These are phyloP conservation scores for Arthromyces matolae DNA, from an alignment of 768 basidiomycete species.

Conservation along the genomic window DNA sequence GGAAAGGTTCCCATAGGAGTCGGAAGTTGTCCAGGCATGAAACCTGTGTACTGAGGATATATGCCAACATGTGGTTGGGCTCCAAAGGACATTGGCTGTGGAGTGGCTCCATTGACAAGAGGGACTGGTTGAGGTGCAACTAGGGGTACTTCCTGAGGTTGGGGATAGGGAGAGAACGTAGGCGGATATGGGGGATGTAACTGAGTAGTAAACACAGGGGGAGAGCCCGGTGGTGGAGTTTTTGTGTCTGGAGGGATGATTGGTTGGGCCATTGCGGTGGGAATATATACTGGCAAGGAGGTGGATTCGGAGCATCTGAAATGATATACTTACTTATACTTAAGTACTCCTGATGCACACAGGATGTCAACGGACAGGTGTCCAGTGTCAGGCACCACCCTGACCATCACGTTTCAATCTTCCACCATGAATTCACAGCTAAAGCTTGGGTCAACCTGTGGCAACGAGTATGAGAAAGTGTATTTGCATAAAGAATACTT, in stretches of 20 bases:
- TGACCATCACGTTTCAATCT: background rate
- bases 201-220: background rate
- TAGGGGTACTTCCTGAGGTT: too few relatives aligned
- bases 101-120: background rate
- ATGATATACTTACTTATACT: too few relatives aligned
- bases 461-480: too few relatives aligned
- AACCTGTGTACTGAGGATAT: background rate
- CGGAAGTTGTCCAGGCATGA: background rate
- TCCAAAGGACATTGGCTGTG: background rate
- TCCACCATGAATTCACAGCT: background rate
- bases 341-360: too few relatives aligned
- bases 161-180: background rate
- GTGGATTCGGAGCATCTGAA: too few relatives aligned
- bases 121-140: background rate
- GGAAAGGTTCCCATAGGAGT: background rate
- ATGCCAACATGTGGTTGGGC: background rate
- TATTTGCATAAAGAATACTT: too few relatives aligned
- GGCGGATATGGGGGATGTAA: slow-evolving; percentile 4
- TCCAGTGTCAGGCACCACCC: background rate
- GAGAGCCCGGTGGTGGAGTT: background rate
- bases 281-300: too few relatives aligned
- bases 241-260: slow-evolving; percentile 1
- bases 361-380: slow-evolving; percentile 1
- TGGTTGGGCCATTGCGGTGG: slow-evolving; percentile 3
- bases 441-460: too few relatives aligned